Percentiles rank a stretch among this genome's conserved stretches.
These are phyloP conservation scores for Pyricularia pennisetigena DNA, from an alignment of 2,329 filamentous ascomycete genomes.

Conservation along the genomic window DNA sequence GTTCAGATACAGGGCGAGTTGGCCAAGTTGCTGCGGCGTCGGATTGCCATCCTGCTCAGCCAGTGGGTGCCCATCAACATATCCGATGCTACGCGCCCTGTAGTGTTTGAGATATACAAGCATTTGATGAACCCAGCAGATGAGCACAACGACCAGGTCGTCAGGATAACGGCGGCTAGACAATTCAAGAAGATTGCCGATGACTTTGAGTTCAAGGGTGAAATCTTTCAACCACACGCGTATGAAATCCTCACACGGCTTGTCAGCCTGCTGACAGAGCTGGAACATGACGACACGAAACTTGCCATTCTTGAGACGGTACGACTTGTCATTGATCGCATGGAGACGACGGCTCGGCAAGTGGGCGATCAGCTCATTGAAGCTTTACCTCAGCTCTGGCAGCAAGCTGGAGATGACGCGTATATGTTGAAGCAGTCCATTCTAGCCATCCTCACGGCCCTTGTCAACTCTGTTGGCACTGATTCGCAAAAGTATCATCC, in stretches of 20 bases:
- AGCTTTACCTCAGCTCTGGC: constrained; percentile 75
- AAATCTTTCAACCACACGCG: constrained; percentile 68
- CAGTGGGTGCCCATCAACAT: constrained; percentile 82
- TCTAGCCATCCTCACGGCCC: constrained; percentile 70
- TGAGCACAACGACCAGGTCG: constrained; percentile 77
- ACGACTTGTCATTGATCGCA: constrained; percentile 65
- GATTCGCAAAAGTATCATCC: constrained; percentile 70
- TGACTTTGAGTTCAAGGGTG: constrained; percentile 70
- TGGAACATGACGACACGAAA: constrained; percentile 79
- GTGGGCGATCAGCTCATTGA: constrained; percentile 75
- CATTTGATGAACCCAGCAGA: constrained; percentile 68
- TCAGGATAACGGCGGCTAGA: constrained; percentile 81
- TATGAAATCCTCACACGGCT: constrained; percentile 62
- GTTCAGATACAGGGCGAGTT: constrained; percentile 52
- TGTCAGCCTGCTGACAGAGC: constrained; percentile 68
- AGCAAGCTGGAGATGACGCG: constrained; percentile 66
- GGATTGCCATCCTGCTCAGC: constrained; percentile 80
- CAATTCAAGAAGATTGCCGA: constrained; percentile 74
- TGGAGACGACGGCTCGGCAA: constrained; percentile 61
- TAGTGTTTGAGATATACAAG: constrained; percentile 82
- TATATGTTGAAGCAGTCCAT: constrained; percentile 93
- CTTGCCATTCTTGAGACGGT: constrained; percentile 84
- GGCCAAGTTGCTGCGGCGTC: constrained; percentile 75
- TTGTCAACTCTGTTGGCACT: constrained; percentile 78
- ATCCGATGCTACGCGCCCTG: constrained; percentile 53